A percentile compares a stretch with the other conserved stretches of the same genome.
These are phyloP conservation scores for Aspergillus pseudotamarii DNA, from an alignment of 2,329 filamentous ascomycete species.

Conservation along the genomic window DNA sequence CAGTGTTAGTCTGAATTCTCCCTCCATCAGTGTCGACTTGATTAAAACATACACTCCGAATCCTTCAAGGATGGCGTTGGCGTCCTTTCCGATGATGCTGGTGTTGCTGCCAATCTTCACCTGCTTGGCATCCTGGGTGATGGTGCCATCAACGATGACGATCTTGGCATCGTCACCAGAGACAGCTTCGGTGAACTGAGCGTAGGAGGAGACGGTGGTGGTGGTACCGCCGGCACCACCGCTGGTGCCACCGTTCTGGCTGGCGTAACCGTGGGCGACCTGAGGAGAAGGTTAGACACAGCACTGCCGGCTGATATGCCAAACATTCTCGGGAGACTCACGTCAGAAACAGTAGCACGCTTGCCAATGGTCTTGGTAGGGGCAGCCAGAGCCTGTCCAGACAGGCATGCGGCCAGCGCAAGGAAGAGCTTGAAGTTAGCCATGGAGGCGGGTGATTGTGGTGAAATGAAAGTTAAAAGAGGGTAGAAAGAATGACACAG, in stretches of 20 bases:
- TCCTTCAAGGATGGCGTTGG: constrained; percentile 59
- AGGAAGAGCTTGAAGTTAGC: constrained; percentile 28
- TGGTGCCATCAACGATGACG: constrained; percentile 51
- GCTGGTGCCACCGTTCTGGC: constrained; percentile 55
- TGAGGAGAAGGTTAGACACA: constrained; percentile 8
- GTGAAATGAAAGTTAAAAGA: not conserved
- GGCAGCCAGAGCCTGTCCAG: constrained; percentile 28
- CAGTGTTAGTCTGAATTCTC: constrained; percentile 27
- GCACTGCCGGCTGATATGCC: not conserved
- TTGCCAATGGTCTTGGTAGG: constrained; percentile 30
- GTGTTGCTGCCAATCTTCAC: constrained; percentile 55
- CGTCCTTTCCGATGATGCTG: constrained; percentile 54
- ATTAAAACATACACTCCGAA: constrained; percentile 29
- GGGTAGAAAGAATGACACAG: constrained; percentile 8
- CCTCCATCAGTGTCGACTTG: not conserved
- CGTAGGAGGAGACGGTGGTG: constrained; percentile 57
- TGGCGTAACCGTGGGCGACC: constrained; percentile 48
- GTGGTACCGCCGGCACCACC: constrained; percentile 59
- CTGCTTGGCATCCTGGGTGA: constrained; percentile 47
- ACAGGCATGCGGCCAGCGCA: constrained; percentile 26
- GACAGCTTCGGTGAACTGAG: constrained; percentile 54
- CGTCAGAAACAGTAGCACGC: constrained; percentile 29
- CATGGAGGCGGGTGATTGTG: constrained; percentile 19
- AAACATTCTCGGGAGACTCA: constrained; percentile 12
- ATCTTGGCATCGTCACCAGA: constrained; percentile 50